Evolutionary conservation across 225 moss, liverwort and hornwort genomes (phyloP), one percentile per base, ranked within the genome.

Genomic region (Takakia lepidozioides): DNA sequence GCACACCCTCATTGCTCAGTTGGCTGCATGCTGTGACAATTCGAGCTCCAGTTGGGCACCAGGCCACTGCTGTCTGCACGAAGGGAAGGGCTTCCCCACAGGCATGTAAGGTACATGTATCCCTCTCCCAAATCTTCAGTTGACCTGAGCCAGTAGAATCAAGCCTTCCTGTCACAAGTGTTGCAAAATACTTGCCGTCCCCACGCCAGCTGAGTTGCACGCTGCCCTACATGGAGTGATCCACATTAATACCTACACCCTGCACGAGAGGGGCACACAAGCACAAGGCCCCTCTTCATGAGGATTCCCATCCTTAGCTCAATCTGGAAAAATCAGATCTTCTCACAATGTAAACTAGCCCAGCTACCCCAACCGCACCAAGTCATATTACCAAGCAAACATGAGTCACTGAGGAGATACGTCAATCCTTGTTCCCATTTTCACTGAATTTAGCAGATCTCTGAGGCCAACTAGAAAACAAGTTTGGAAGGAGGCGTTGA

Each of bases 201-300:
- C 98, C 98, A 64, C 98, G 87, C 98, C 98, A 98, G 85, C 91
- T 98, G 64, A 98, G 78, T 70, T 91, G 98, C 76, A 91, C 75
- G 69, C 90, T 83, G 78, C 88, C 88, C 92, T 93, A 85, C 80
- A 87, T 69, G 52, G 59, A 80, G 67, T 59, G 64, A 65, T 60
- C 61, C 46, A 38, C 54, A 71, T 86, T 63, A 91, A 65, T 57
- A 70, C 46, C 55, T n/a, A n/a, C n/a, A n/a, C n/a, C n/a, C n/a
- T n/a, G n/a, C n/a, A n/a, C n/a, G n/a, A n/a, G n/a, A n/a, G n/a
- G n/a, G n/a, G n/a, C n/a, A n/a, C n/a, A n/a, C n/a, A n/a, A n/a
- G n/a, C n/a, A n/a, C n/a, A n/a, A n/a, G n/a, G n/a, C n/a, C n/a
- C n/a, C n/a, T n/a, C n/a, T n/a, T n/a, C n/a, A n/a, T n/a, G n/a